These are phyloP conservation scores for Solanum acaule DNA, from an alignment of 257 asterid genomes.

Conservation along the genomic window DNA sequence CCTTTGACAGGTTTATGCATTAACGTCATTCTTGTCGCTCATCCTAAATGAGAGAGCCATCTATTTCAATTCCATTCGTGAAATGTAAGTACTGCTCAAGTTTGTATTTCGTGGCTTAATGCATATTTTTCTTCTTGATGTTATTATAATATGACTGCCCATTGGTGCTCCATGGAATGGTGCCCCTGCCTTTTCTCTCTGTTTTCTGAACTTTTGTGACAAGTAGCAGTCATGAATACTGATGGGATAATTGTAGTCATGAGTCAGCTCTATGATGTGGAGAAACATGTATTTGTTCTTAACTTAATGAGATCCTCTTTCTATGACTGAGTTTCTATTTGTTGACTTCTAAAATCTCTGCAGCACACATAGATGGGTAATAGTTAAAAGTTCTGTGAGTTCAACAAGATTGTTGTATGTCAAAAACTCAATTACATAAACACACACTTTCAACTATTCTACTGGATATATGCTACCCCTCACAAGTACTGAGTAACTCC, in stretches of 20 bases:
- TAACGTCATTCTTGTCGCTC: constrained; percentile 88
- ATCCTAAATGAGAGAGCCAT: constrained; percentile 57
- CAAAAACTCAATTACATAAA: neutral
- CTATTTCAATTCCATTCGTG: constrained; percentile 89
- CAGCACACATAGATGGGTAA: neutral
- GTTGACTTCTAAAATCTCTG: neutral
- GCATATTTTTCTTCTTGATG: neutral
- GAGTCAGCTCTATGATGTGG: neutral
- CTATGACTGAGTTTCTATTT: neutral
- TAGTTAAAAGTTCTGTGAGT: neutral
- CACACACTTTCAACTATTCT: neutral
- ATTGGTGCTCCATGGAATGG: neutral
- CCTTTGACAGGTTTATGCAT: constrained; percentile 75
- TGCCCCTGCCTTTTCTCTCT: neutral
- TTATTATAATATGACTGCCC: neutral
- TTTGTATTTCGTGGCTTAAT: neutral
- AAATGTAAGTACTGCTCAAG: constrained; percentile 54
- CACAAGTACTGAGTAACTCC: neutral
- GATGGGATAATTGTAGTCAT: neutral
- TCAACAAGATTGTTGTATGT: neutral
- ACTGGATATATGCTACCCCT: neutral
- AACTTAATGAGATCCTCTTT: neutral
- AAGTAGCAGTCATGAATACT: neutral
- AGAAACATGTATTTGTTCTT: neutral
- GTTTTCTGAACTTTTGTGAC: neutral